Percentiles rank a stretch among this genome's conserved stretches.
Evolutionary conservation across 352 stramenopile genomes (phyloP).

Genomic region (Plasmopara viticola): DNA sequence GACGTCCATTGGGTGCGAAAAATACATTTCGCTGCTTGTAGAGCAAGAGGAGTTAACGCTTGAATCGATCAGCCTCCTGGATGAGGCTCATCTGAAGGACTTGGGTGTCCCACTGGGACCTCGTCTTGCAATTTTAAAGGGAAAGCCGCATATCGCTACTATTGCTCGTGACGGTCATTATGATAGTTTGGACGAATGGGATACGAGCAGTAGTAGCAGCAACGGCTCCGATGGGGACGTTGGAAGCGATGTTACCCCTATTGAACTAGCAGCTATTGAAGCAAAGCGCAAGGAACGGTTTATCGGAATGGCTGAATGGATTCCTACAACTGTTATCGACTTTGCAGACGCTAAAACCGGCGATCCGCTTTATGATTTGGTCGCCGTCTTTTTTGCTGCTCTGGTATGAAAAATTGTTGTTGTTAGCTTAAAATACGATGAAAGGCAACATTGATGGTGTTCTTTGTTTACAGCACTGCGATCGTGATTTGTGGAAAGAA

Average conservation of each 20-base stretch:
- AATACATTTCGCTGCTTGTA: slow-evolving; percentile 47
- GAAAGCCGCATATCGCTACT: slow-evolving; percentile 5
- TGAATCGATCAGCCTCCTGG: slow-evolving; percentile 33
- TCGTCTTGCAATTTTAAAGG: slow-evolving; percentile 47
- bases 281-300: slow-evolving; percentile 43
- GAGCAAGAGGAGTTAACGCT: slow-evolving; percentile 57
- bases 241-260: slow-evolving; percentile 19
- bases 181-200: slow-evolving; percentile 40
- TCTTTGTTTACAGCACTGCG: slow-evolving; percentile 45
- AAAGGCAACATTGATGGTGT: slow-evolving; percentile 7
- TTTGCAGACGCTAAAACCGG: slow-evolving; percentile 84
- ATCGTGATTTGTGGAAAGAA: slow-evolving; percentile 50
- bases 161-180: slow-evolving; percentile 11
- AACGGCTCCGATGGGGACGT: slow-evolving; percentile 44
- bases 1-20: slow-evolving; percentile 37
- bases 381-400: slow-evolving; percentile 72
- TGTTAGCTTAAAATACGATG: not conserved
- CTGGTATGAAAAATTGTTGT: slow-evolving; percentile 39
- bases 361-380: slow-evolving; percentile 82
- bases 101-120: slow-evolving; percentile 55
- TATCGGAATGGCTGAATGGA: slow-evolving; percentile 44
- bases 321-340: slow-evolving; percentile 71
- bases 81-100: slow-evolving; percentile 48
- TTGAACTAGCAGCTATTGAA: slow-evolving; percentile 22
- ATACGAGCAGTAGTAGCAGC: slow-evolving; percentile 49